A percentile compares a stretch with the other conserved stretches of the same genome.
phyloP scores from a whole-genome alignment of 805 yeast species.

The Zygosaccharomyces rouxii region DNA sequence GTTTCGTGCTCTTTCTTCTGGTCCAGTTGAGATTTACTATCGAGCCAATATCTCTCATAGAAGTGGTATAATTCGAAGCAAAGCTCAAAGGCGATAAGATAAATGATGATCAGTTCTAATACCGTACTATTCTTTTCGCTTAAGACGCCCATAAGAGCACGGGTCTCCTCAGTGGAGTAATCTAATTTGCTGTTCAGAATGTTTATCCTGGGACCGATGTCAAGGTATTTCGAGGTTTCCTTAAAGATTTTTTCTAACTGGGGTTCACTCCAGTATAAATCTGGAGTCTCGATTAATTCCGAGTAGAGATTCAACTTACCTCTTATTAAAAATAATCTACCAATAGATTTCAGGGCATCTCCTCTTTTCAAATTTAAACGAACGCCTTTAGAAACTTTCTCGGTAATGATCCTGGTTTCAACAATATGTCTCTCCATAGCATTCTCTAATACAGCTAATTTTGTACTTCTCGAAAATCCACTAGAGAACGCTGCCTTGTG shows the following conservation, averaged over 20 bases:
- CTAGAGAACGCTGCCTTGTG: slow-evolving; percentile 88
- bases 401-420: slow-evolving; percentile 60
- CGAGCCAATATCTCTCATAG: slow-evolving; percentile 45
- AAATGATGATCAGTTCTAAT: slow-evolving; percentile 84
- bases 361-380: slow-evolving; percentile 48
- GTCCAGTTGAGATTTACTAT: neutral
- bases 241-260: slow-evolving; percentile 72
- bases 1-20: neutral
- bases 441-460: slow-evolving; percentile 73
- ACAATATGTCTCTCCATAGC: slow-evolving; percentile 65
- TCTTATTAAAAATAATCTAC: slow-evolving; percentile 66
- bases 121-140: slow-evolving; percentile 72
- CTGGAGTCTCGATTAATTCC: slow-evolving; percentile 88
- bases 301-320: slow-evolving; percentile 83
- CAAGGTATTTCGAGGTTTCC: slow-evolving; percentile 64
- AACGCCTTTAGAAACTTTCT: slow-evolving; percentile 59
- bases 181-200: slow-evolving; percentile 82
- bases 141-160: slow-evolving; percentile 68
- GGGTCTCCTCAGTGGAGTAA: slow-evolving; percentile 84
- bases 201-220: slow-evolving; percentile 69
- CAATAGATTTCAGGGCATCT: slow-evolving; percentile 66
- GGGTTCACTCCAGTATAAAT: slow-evolving; percentile 90
- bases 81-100: slow-evolving; percentile 80
- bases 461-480: slow-evolving; percentile 81
- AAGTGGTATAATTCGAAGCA: slow-evolving; percentile 75